Percentiles rank a stretch among this genome's conserved stretches.
phyloP scores from a whole-genome alignment of 169 alveolate species.

The Amoebophrya sp. region DNA sequence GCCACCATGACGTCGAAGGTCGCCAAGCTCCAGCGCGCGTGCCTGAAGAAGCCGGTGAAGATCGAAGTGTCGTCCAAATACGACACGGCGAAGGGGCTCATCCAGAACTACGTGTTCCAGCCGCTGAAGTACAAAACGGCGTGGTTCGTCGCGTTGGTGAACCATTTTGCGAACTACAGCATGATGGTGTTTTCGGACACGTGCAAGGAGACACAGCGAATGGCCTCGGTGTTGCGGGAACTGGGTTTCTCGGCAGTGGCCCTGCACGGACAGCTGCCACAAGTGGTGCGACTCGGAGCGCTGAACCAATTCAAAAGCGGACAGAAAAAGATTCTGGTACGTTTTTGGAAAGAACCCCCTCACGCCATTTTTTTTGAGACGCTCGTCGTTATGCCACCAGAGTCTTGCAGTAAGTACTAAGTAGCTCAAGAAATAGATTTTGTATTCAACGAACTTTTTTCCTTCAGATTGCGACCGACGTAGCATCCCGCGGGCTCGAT shows the following conservation, averaged over 20 bases:
- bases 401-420: too few species aligned
- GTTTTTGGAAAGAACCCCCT: too few species aligned
- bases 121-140: conserved; percentile 88
- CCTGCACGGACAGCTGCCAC: conserved; percentile 87
- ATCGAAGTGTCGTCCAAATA: conserved; percentile 50
- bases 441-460: background rate
- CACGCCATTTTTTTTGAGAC: background rate
- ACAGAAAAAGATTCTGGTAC: conserved; percentile 13
- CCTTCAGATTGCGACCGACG: conserved; percentile 75
- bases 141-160: conserved; percentile 67
- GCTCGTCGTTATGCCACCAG: too few species aligned
- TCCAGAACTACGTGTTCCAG: conserved; percentile 77
- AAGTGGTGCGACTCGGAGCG: conserved; percentile 84
- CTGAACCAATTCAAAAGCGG: conserved; percentile 80
- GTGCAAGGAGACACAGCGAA: conserved; percentile 67
- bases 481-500: conserved; percentile 91
- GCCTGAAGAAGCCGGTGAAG: conserved; percentile 88
- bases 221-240: conserved; percentile 67
- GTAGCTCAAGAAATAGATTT: too few species aligned
- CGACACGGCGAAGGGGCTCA: conserved; percentile 1
- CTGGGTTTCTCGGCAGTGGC: conserved; percentile 74
- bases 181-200: conserved; percentile 82
- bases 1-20: conserved; percentile 99
- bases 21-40: conserved; percentile 87
- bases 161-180: conserved; percentile 34